Conservation (phyloP, 805 yeast genomes). For the Yamadazyma laniorum region DNA sequence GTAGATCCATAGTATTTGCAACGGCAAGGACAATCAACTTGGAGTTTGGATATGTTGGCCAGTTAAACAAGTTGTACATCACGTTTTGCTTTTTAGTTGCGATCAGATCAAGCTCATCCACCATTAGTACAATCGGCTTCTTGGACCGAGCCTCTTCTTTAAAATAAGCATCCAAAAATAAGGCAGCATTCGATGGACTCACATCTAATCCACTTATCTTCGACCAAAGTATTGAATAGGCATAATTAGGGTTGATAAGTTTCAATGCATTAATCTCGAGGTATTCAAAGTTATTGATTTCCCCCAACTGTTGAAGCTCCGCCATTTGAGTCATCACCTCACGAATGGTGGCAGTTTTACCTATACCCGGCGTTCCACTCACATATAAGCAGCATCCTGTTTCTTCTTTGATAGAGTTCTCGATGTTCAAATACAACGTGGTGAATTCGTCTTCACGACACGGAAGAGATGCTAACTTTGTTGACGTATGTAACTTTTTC, state of each 20-base stretch:
- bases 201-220: slow-evolving; percentile 59
- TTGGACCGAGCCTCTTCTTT: slow-evolving; percentile 30
- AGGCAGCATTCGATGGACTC: slow-evolving; percentile 62
- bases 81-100: slow-evolving; percentile 80
- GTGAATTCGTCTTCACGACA: slow-evolving; percentile 85
- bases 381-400: slow-evolving; percentile 85
- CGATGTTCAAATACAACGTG: slow-evolving; percentile 63
- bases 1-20: slow-evolving; percentile 96
- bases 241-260: slow-evolving; percentile 70
- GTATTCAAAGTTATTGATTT: slow-evolving; percentile 54
- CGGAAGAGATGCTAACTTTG: slow-evolving; percentile 58
- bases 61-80: slow-evolving; percentile 93
- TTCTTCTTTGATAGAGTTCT: slow-evolving; percentile 64
- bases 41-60: slow-evolving; percentile 87
- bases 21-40: slow-evolving; percentile 86
- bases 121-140: slow-evolving; percentile 66
- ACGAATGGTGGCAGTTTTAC: slow-evolving; percentile 90
- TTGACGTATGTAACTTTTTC: slow-evolving; percentile 44
- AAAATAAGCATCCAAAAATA: slow-evolving; percentile 70
- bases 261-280: slow-evolving; percentile 91
- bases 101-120: slow-evolving; percentile 93
- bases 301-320: slow-evolving; percentile 25
- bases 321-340: slow-evolving; percentile 76
- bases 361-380: slow-evolving; percentile 98
- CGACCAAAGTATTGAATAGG: slow-evolving; percentile 83